These are phyloP conservation scores for Lactifluus piperatus DNA, from an alignment of 768 basidiomycete genomes.

Conservation along the genomic window DNA sequence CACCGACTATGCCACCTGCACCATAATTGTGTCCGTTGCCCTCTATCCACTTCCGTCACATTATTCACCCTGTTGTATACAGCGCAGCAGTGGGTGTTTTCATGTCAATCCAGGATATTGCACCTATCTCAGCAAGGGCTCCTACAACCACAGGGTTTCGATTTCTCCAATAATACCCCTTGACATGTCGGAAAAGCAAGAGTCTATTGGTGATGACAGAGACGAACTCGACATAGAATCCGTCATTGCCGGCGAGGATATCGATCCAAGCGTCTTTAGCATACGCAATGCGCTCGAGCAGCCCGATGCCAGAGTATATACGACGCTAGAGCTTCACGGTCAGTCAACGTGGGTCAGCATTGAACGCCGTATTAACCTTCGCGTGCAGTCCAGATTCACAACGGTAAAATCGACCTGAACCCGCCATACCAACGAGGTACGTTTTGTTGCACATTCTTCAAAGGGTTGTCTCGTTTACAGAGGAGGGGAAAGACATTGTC, in stretches of 20 bases:
- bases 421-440: slow-evolving; percentile 68
- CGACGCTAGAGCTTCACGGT: slow-evolving; percentile 24
- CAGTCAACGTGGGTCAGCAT: neutral
- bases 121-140: neutral
- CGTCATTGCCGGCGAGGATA: slow-evolving; percentile 14
- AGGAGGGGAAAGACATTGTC: slow-evolving; percentile 51
- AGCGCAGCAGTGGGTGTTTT: neutral
- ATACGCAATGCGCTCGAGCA: slow-evolving; percentile 21
- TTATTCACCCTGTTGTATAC: neutral
- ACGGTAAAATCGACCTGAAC: slow-evolving; percentile 59
- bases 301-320: slow-evolving; percentile 22
- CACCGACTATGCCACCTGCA: neutral
- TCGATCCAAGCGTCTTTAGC: slow-evolving; percentile 19
- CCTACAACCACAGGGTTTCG: neutral
- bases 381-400: slow-evolving; percentile 51
- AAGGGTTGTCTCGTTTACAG: neutral
- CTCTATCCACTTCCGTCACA: too few species aligned
- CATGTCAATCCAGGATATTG: neutral
- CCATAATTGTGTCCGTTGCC: neutral
- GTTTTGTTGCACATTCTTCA: slow-evolving; percentile 7
- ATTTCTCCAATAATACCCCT: neutral
- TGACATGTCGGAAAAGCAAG: slow-evolving; percentile 3
- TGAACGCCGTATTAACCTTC: neutral
- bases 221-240: slow-evolving; percentile 18
- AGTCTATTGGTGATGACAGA: slow-evolving; percentile 1